Evolutionary conservation across 352 stramenopile genomes (phyloP).

Genomic region (Globisporangium irregulare): DNA sequence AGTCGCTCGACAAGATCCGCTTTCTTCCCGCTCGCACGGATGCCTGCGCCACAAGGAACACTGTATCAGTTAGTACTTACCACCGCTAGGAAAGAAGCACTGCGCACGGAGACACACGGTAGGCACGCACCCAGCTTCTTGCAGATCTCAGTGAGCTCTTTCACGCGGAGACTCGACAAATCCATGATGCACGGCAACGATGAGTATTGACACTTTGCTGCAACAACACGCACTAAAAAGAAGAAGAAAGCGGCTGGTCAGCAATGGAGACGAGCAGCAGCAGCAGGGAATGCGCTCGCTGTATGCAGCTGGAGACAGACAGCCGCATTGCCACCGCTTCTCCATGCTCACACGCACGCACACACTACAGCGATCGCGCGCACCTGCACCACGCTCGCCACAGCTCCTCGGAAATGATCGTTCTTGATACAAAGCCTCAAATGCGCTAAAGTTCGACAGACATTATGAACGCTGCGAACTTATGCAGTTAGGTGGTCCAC

Average conservation of each 20-base stretch:
- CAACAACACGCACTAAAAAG: neutral
- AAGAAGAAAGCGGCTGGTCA: neutral
- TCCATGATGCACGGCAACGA: slow-evolving; percentile 36
- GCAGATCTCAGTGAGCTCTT: slow-evolving; percentile 83
- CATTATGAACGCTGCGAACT: neutral
- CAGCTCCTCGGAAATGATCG: neutral
- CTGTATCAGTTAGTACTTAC: neutral
- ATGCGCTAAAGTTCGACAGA: too few species aligned
- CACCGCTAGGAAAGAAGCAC: neutral
- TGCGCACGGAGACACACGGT: neutral
- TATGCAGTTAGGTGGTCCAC: neutral
- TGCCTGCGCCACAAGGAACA: slow-evolving; percentile 31
- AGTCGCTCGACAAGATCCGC: slow-evolving; percentile 76
- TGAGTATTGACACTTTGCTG: slow-evolving; percentile 6
- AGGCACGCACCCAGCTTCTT: slow-evolving; percentile 28
- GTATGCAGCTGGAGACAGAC: neutral
- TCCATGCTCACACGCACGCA: neutral
- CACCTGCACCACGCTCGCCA: neutral
- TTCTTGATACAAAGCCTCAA: neutral
- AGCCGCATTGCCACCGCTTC: neutral
- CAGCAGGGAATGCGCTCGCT: neutral
- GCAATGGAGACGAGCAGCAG: neutral
- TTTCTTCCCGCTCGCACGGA: slow-evolving; percentile 69
- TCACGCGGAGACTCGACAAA: slow-evolving; percentile 65
- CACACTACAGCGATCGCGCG: neutral